Evolutionary conservation across 257 asterid species (phyloP), one percentile per base, ranked within the genome.

Genomic region (Solanum corneliomulleri): DNA sequence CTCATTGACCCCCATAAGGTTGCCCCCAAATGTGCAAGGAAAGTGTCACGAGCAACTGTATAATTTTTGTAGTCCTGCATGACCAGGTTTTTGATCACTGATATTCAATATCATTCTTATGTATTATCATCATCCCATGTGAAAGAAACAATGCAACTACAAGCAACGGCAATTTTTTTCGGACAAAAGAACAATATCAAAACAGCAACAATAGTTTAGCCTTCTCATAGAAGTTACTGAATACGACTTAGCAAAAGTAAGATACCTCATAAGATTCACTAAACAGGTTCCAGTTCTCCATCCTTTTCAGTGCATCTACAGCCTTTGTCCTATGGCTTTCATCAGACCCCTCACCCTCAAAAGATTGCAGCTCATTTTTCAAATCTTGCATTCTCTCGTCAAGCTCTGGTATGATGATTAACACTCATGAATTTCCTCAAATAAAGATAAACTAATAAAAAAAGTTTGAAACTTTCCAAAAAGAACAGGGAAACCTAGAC

Each of bases 221-320:
- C 83, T 80, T 49, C 85, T 80, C 69, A 29, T 80, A 80, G 85
- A 47, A 49, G 85, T 80, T 29, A 80, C 45, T 16, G 69, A 80
- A 29, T 29, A 29, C 29, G 15, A 44, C 45, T 76, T 44, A 74
- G 83, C 15, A 52, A 87, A 74, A 82, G 41, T 39, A 87, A 88
- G 89, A 84, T 86, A 96, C 99, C 98, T 96, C 98, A n/a, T 89
- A 33, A 37, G 93, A 90, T 86, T 93, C 98, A 88, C 95, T 92
- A 90, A 97, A 97, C 92, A 97, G 92, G 90, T 94, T 97, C 99
- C 99, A 97, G 89, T 89, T 95, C 92, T 97, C 99, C 99, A 97
- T 96, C 91, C 99, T 94, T 91, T 93, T 97, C 91, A 97, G 84
- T 52, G 99, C 99, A 89, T 97, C 99, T 66, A 93, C 49, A 16